Percentiles rank a stretch among this genome's conserved stretches.
phyloP scores from a whole-genome alignment of 1,139 yeast genomes.

The Groenewaldozyma sp. region DNA sequence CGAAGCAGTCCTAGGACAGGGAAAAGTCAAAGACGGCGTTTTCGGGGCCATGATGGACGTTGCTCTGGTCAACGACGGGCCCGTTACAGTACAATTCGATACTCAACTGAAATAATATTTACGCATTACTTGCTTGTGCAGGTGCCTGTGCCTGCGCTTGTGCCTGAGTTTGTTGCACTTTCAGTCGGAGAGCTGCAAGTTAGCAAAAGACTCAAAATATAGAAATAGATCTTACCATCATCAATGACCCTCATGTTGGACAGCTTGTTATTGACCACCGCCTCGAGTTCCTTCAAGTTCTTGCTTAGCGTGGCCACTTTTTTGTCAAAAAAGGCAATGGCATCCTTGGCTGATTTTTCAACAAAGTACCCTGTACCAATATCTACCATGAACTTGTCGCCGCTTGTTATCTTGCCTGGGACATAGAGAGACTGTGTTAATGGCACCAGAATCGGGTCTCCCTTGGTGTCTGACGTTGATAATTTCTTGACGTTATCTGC shows the following conservation, averaged over 20 bases:
- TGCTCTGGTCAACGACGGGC: conserved; percentile 73
- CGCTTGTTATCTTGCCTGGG: conserved; percentile 64
- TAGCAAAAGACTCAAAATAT: not conserved
- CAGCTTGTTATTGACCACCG: conserved; percentile 42
- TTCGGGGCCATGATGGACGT: conserved; percentile 99
- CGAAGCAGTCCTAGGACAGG: conserved; percentile 46
- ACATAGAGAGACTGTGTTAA: conserved; percentile 81
- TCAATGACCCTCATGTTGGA: conserved; percentile 27
- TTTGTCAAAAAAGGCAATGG: conserved; percentile 61
- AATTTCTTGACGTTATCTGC: conserved; percentile 56
- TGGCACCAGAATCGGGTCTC: conserved; percentile 63
- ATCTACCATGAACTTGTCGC: conserved; percentile 73
- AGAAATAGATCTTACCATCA: conserved; percentile 16
- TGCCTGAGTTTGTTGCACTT: conserved; percentile 9
- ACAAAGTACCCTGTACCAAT: conserved; percentile 95
- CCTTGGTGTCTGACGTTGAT: conserved; percentile 13
- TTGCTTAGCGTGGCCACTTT: conserved; percentile 65
- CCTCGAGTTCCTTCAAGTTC: conserved; percentile 67
- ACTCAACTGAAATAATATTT: conserved; percentile 34
- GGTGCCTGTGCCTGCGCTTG: conserved; percentile 2
- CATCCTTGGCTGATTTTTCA: conserved; percentile 55
- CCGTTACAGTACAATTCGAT: conserved; percentile 66
- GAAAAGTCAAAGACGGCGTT: conserved; percentile 69
- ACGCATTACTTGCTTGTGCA: not conserved
- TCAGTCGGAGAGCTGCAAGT: conserved; percentile 2